A percentile compares a stretch with the other conserved stretches of the same genome.
Conservation (phyloP, 176 grass and related monocot genomes). For the Carex pumila region DNA sequence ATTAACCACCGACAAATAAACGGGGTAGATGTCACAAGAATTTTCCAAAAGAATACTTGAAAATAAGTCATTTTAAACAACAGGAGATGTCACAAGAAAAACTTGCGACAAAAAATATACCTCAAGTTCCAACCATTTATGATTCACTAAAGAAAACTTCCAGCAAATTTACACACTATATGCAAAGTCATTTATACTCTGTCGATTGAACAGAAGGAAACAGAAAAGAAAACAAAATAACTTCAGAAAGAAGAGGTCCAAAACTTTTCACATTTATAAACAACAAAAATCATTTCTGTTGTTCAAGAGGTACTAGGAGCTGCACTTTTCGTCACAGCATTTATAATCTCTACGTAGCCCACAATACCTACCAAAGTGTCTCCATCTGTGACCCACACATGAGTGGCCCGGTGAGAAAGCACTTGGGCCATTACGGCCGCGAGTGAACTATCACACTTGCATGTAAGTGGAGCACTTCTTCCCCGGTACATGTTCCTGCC, state of each 20-base stretch:
- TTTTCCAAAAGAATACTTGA: neutral
- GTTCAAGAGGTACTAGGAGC: conserved; percentile 25
- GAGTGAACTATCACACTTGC: conserved; percentile 66
- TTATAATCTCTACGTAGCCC: conserved; percentile 76
- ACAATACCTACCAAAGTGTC: conserved; percentile 64
- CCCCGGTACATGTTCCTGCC: conserved; percentile 56
- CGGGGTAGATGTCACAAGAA: neutral
- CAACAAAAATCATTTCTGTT: neutral
- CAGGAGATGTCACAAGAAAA: neutral
- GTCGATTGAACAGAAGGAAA: neutral
- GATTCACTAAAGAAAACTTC: neutral
- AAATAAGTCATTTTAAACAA: neutral
- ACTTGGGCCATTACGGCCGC: conserved; percentile 96
- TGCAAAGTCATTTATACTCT: neutral
- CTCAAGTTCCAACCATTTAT: neutral
- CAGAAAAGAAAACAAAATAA: neutral
- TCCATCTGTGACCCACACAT: conserved; percentile 88
- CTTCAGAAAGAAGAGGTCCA: neutral
- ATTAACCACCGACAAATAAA: neutral
- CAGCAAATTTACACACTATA: conserved; percentile 1
- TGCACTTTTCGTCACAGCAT: conserved; percentile 51
- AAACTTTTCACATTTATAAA: conserved; percentile 2
- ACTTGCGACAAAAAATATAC: neutral
- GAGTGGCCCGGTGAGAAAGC: conserved; percentile 73
- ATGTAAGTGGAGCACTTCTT: conserved; percentile 54